Conservation (phyloP, 2,329 filamentous ascomycete species). For the Dactylellina sp. region DNA sequence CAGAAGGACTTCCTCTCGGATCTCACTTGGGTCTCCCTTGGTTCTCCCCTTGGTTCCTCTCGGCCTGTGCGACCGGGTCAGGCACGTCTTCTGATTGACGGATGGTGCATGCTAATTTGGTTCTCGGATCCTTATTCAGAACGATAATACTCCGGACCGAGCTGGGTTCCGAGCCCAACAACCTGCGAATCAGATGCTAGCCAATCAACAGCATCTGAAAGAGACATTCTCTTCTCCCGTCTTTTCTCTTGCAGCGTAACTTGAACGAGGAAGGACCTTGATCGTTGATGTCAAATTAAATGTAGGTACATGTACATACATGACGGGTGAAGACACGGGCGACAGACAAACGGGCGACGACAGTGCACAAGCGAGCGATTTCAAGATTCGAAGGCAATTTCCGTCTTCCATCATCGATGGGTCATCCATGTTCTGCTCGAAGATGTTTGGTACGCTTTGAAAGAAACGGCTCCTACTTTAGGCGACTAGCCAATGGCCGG, state of each 20-base stretch:
- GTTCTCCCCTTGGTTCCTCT: no score
- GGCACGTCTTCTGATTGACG: not conserved
- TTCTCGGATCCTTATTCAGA: not conserved
- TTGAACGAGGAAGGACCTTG: no score
- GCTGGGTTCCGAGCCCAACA: constrained; percentile 33
- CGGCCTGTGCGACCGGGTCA: not conserved
- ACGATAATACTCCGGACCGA: constrained; percentile 48
- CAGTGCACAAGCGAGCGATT: no score
- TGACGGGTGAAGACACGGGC: no score
- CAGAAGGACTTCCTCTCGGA: not conserved
- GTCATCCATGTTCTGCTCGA: constrained; percentile 10
- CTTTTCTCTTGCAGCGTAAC: not conserved
- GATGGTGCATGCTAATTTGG: not conserved
- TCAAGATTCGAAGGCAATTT: no score
- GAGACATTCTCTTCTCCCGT: constrained; percentile 9
- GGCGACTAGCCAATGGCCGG: not conserved
- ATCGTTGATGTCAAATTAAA: no score
- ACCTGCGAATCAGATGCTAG: constrained; percentile 16
- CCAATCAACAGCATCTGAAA: constrained; percentile 24
- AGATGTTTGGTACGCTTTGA: constrained; percentile 1
- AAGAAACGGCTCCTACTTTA: not conserved
- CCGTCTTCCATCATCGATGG: constrained; percentile 8
- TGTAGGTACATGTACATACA: no score
- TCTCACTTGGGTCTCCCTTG: no score
- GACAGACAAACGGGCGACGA: no score